Conservation (phyloP, 2,329 filamentous ascomycete genomes). For the Teratosphaeria pseudoeucalypti region DNA sequence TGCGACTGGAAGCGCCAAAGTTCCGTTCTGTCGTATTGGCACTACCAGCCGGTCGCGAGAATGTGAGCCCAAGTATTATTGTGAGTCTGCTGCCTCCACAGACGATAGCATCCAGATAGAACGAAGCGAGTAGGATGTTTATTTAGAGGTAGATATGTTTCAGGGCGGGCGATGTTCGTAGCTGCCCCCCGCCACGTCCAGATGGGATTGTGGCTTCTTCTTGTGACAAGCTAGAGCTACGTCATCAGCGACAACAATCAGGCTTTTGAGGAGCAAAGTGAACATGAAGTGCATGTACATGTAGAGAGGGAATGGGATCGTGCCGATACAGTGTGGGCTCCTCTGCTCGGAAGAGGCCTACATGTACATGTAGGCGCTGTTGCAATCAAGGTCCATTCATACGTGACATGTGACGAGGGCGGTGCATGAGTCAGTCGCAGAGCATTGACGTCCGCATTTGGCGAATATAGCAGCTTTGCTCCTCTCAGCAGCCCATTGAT, state of each 20-base stretch:
- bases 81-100: too few species aligned
- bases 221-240: neutral
- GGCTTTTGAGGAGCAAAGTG: neutral
- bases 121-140: neutral
- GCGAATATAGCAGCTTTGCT: neutral
- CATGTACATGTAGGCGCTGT: neutral
- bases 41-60: neutral
- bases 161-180: slow-evolving; percentile 1
- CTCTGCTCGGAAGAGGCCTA: neutral
- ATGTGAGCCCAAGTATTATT: neutral
- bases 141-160: neutral
- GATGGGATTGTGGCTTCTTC: slow-evolving; percentile 1
- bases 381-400: neutral
- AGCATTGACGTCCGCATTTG: neutral
- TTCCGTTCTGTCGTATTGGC: neutral
- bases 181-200: slow-evolving; percentile 4
- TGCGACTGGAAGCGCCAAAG: neutral
- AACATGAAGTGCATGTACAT: too few species aligned
- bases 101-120: neutral
- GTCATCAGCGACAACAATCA: neutral
- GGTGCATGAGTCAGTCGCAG: neutral
- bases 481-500: neutral
- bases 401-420: neutral
- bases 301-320: neutral
- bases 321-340: neutral